phyloP scores from a whole-genome alignment of 768 basidiomycete species.

The Russula olivacea region DNA sequence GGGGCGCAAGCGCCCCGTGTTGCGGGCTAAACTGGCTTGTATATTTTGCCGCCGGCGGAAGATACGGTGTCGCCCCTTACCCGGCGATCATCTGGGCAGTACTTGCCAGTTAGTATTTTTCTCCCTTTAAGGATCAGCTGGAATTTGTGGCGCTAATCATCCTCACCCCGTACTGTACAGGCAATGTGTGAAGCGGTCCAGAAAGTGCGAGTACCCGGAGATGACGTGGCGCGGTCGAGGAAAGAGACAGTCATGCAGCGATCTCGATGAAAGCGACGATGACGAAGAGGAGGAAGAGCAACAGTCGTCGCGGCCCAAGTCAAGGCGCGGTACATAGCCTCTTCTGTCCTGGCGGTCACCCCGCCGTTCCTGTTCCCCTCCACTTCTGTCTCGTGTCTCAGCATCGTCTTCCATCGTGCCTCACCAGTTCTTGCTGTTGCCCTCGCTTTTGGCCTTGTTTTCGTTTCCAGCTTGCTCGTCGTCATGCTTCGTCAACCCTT shows the following conservation, averaged over 20 bases:
- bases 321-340: background rate
- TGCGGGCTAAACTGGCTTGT: slow-evolving; percentile 20
- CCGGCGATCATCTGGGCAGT: slow-evolving; percentile 3
- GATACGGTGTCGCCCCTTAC: slow-evolving; percentile 19
- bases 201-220: slow-evolving; percentile 20
- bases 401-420: background rate
- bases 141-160: background rate
- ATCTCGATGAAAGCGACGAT: slow-evolving; percentile 9
- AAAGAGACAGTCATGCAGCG: slow-evolving; percentile 3
- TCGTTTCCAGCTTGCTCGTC: background rate
- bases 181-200: slow-evolving; percentile 19
- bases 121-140: background rate
- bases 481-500: background rate
- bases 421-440: background rate
- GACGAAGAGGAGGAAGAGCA: slow-evolving; percentile 9
- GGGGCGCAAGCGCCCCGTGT: slow-evolving; percentile 22
- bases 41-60: slow-evolving; percentile 23
- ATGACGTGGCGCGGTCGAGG: slow-evolving; percentile 22
- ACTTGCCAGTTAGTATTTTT: slow-evolving; percentile 17
- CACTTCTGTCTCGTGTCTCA: background rate
- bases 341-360: background rate
- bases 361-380: no score
- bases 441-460: slow-evolving; percentile 12
- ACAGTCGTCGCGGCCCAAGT: background rate
- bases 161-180: background rate